Evolutionary conservation across 352 stramenopile species (phyloP).

Genomic region (Phytophthora palmivora): DNA sequence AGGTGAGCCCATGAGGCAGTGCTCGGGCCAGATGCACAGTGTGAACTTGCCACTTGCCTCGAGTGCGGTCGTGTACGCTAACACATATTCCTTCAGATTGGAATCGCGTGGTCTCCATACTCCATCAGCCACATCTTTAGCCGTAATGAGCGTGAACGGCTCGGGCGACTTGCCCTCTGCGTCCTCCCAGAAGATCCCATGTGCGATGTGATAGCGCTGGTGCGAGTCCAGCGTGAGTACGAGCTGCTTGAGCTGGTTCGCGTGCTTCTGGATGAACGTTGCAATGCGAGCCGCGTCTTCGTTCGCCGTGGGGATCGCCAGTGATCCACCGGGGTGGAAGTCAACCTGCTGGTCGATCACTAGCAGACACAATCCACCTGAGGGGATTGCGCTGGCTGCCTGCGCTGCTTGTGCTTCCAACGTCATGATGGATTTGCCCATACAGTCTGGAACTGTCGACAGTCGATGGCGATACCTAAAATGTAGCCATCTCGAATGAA

Average conservation of each 20-base stretch:
- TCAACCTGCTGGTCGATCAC: constrained; percentile 97
- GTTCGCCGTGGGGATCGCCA: constrained; percentile 94
- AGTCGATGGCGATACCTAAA: constrained; percentile 1
- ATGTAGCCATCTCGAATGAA: constrained; percentile 19
- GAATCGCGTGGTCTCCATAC: constrained; percentile 70
- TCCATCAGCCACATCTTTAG: constrained; percentile 70
- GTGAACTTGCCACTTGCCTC: constrained; percentile 91
- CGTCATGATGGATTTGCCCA: constrained; percentile 32
- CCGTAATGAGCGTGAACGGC: constrained; percentile 95
- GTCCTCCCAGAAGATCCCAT: constrained; percentile 94
- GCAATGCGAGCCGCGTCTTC: constrained; percentile 92
- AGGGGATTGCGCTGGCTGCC: constrained; percentile 39
- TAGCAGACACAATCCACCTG: constrained; percentile 82
- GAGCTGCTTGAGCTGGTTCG: constrained; percentile 75
- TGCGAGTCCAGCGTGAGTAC: constrained; percentile 97
- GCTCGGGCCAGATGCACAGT: constrained; percentile 97
- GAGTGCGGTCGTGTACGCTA: constrained; percentile 91
- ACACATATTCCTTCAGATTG: constrained; percentile 81
- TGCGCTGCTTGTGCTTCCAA: constrained; percentile 44
- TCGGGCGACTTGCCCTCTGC: constrained; percentile 64
- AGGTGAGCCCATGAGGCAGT: constrained; percentile 94
- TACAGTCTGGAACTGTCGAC: constrained; percentile 7
- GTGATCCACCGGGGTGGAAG: constrained; percentile 95
- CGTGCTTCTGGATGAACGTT: constrained; percentile 83
- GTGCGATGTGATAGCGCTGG: constrained; percentile 95